phyloP scores from a whole-genome alignment of 176 grass and related monocot genomes.

The Typha latifolia region DNA sequence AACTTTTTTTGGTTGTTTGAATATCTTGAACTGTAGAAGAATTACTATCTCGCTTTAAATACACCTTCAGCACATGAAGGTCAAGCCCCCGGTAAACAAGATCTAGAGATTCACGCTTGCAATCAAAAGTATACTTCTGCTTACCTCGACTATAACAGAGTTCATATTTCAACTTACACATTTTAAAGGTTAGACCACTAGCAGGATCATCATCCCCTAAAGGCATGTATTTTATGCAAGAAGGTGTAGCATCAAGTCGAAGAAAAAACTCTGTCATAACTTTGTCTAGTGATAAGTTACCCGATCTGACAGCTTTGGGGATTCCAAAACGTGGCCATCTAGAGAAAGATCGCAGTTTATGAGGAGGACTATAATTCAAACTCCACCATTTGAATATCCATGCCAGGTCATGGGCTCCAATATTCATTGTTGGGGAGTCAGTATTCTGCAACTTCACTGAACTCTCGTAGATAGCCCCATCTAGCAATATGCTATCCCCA shows the following conservation, averaged over 20 bases:
- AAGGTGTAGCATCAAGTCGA: constrained; percentile 85
- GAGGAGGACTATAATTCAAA: constrained; percentile 90
- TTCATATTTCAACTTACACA: constrained; percentile 98
- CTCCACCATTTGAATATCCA: constrained; percentile 99
- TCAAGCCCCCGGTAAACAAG: constrained; percentile 97
- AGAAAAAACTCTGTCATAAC: constrained; percentile 97
- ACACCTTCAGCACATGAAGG: constrained; percentile 71
- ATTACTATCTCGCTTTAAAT: constrained; percentile 57
- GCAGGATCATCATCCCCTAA: constrained; percentile 88
- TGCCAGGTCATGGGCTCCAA: constrained; percentile 93
- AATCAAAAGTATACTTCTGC: constrained; percentile 92
- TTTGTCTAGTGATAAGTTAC: constrained; percentile 96
- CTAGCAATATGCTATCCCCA: constrained; percentile 37
- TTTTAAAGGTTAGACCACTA: constrained; percentile 87
- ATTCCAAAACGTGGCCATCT: constrained; percentile 92
- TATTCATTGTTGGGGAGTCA: constrained; percentile 80
- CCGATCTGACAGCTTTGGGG: constrained; percentile 72
- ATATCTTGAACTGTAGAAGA: constrained; percentile 41
- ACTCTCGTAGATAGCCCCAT: constrained; percentile 39
- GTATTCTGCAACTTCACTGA: constrained; percentile 38
- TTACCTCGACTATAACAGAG: constrained; percentile 95
- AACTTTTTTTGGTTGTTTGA: constrained; percentile 31
- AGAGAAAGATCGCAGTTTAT: constrained; percentile 93
- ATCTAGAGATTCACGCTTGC: constrained; percentile 85
- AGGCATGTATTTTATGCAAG: constrained; percentile 86